Conservation (phyloP, 164 flowering plant species). For the Umbilicus rupestris region DNA sequence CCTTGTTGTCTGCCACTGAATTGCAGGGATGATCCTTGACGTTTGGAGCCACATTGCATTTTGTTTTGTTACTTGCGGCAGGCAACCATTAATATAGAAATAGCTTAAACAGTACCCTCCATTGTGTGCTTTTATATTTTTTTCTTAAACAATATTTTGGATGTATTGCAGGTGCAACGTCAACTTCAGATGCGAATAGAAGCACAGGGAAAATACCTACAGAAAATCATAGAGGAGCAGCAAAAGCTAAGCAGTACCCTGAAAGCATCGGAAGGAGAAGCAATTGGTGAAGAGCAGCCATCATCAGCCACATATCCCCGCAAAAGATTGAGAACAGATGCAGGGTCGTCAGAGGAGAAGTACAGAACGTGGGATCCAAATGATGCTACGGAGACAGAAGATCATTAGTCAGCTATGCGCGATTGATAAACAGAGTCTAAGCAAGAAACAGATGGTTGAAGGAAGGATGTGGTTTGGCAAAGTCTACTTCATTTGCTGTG, state of each 20-base stretch:
- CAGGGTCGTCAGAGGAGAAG: slow-evolving; percentile 11
- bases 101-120: not conserved
- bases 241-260: slow-evolving; percentile 48
- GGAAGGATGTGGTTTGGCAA: too few relatives aligned
- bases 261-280: slow-evolving; percentile 22
- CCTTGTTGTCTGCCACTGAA: not conserved
- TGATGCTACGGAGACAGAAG: not conserved
- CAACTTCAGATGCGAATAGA: slow-evolving; percentile 69
- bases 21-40: not conserved
- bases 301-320: slow-evolving; percentile 19
- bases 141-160: not conserved
- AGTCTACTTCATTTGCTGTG: too few relatives aligned
- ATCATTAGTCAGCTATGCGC: not conserved
- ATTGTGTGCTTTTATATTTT: not conserved
- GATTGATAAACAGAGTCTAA: not conserved
- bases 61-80: not conserved
- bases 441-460: too few relatives aligned
- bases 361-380: not conserved
- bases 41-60: not conserved
- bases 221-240: slow-evolving; percentile 69
- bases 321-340: slow-evolving; percentile 31
- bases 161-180: slow-evolving; percentile 43
- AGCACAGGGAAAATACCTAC: slow-evolving; percentile 69
- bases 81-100: not conserved
- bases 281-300: slow-evolving; percentile 21